These are phyloP conservation scores for Beta lomatogona DNA, from an alignment of 179 eudicot genomes.

Conservation along the genomic window DNA sequence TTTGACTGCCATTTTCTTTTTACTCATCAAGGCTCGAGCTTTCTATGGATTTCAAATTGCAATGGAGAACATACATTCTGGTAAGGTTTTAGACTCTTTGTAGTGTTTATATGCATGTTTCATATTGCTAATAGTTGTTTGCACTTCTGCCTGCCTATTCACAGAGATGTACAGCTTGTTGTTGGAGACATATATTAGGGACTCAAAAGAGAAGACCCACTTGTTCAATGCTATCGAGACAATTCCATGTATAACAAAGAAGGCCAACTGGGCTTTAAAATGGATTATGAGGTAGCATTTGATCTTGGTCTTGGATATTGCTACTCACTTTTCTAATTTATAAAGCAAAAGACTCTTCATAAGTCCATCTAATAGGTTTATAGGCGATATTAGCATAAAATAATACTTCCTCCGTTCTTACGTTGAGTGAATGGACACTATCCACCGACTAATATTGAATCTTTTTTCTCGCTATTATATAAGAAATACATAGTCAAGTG, in stretches of 20 bases:
- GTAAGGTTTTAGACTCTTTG: constrained; percentile 28
- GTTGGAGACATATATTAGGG: constrained; percentile 69
- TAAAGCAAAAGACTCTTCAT: neutral
- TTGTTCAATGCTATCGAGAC: constrained; percentile 77
- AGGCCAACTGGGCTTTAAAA: constrained; percentile 77
- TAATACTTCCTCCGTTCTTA: too few relatives aligned
- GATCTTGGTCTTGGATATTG: neutral
- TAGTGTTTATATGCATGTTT: constrained; percentile 12
- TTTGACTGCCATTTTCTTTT: constrained; percentile 24
- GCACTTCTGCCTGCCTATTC: constrained; percentile 12
- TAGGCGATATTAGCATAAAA: neutral
- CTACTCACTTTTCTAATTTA: neutral
- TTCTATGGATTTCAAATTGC: constrained; percentile 93
- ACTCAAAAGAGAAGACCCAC: constrained; percentile 62
- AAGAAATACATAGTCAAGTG: too few relatives aligned
- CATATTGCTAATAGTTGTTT: constrained; percentile 4
- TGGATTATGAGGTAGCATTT: constrained; percentile 66
- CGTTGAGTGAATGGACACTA: too few relatives aligned
- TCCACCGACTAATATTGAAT: too few relatives aligned
- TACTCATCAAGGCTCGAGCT: constrained; percentile 64
- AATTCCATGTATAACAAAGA: constrained; percentile 66
- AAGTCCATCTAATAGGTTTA: neutral
- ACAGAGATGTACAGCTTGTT: constrained; percentile 87
- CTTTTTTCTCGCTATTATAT: too few relatives aligned
- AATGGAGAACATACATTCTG: constrained; percentile 85